phyloP scores from a whole-genome alignment of 169 alveolate species.

The Miamiensis avidus region DNA sequence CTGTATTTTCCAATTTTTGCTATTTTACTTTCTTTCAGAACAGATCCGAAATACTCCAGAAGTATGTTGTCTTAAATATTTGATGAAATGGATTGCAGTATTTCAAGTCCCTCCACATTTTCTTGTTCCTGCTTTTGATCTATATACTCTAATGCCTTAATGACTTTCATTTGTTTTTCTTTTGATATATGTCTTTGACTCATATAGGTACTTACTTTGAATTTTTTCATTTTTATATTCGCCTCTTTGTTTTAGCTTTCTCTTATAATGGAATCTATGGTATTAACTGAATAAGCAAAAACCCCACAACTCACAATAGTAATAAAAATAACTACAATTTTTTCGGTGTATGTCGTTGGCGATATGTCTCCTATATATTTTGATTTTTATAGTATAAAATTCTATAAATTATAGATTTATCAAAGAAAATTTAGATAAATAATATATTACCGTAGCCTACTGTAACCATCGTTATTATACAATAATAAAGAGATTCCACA shows the following conservation, averaged over 20 bases:
- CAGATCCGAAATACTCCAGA: constrained; percentile 10
- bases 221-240: not conserved
- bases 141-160: not conserved
- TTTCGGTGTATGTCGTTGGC: constrained; percentile 10
- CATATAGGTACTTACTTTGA: not conserved
- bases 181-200: not conserved
- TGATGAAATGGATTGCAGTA: not conserved
- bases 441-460: constrained; percentile 29
- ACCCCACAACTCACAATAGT: constrained; percentile 9
- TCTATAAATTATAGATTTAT: too few relatives aligned
- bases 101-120: not conserved
- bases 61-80: constrained; percentile 9
- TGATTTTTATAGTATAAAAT: too few relatives aligned
- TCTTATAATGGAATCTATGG: constrained; percentile 13
- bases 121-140: not conserved
- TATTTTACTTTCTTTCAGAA: constrained; percentile 1
- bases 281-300: constrained; percentile 19
- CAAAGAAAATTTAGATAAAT: too few relatives aligned
- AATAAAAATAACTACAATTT: constrained; percentile 4
- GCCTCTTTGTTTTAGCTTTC: constrained; percentile 17
- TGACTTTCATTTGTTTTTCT: not conserved
- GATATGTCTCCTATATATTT: too few relatives aligned
- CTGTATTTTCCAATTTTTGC: not conserved
- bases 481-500: not conserved
- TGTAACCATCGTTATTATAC: constrained; percentile 22